Evolutionary conservation across 768 basidiomycete species (phyloP).

Genomic region (Agrocybe pediades): DNA sequence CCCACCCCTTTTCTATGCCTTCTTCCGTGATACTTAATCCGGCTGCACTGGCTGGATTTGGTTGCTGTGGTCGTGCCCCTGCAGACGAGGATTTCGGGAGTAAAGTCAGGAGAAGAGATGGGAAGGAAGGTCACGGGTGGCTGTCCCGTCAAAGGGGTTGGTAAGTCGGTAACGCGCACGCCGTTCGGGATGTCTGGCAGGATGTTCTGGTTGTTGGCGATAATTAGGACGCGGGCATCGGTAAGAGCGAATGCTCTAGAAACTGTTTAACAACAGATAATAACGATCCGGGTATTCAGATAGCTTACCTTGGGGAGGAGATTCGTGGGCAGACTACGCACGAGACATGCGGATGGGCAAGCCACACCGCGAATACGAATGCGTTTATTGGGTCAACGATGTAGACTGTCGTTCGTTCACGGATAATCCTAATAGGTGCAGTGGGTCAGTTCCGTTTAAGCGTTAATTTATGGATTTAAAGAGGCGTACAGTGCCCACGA

Average conservation of each 20-base stretch:
- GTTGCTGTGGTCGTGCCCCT: conserved; percentile 40
- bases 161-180: conserved; percentile 41
- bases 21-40: conserved; percentile 40
- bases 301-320: conserved; percentile 26
- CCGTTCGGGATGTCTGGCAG: conserved; percentile 44
- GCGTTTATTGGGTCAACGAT: conserved; percentile 56
- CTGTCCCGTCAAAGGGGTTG: conserved; percentile 37
- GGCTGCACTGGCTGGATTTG: conserved; percentile 17
- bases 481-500: too few species aligned
- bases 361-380: conserved; percentile 38
- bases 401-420: conserved; percentile 54
- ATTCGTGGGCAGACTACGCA: conserved; percentile 25
- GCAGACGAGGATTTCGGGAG: conserved; percentile 45
- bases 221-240: conserved; percentile 40
- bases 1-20: conserved; percentile 46
- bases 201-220: conserved; percentile 39
- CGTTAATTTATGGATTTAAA: too few species aligned
- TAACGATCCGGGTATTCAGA: too few species aligned
- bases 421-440: too few species aligned
- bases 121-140: conserved; percentile 32
- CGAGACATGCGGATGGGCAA: conserved; percentile 25
- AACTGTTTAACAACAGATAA: too few species aligned
- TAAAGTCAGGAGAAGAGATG: conserved; percentile 35
- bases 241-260: conserved; percentile 31
- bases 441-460: too few species aligned